Percentiles rank a stretch among this genome's conserved stretches.
Evolutionary conservation across 1,284 basidiomycete species (phyloP).

Genomic region (Cutaneotrichosporon mucoides): DNA sequence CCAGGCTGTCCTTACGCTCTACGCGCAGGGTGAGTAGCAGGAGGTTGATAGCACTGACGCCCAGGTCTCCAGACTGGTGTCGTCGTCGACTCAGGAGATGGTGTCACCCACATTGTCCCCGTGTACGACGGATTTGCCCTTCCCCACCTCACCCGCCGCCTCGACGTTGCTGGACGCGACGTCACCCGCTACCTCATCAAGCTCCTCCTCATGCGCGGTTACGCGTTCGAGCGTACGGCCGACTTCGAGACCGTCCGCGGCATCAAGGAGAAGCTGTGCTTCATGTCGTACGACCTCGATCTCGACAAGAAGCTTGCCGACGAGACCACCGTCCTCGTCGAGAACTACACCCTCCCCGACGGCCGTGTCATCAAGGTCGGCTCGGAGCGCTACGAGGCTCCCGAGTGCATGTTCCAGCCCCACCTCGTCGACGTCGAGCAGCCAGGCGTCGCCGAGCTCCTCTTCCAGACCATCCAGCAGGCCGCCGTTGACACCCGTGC

Average conservation of each 20-base stretch:
- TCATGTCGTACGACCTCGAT: constrained; percentile 94
- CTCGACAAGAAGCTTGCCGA: constrained; percentile 90
- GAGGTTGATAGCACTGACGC: not conserved
- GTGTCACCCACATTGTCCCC: constrained; percentile 98
- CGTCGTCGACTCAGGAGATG: constrained; percentile 97
- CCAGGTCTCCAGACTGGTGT: constrained; percentile 94
- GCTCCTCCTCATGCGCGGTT: constrained; percentile 93
- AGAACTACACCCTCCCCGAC: constrained; percentile 96
- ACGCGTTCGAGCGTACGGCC: constrained; percentile 98
- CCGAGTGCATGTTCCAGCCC: constrained; percentile 99
- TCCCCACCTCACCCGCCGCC: constrained; percentile 85
- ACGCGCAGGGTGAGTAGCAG: constrained; percentile 78
- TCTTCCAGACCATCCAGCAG: constrained; percentile 91
- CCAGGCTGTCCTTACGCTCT: constrained; percentile 95
- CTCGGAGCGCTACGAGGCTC: constrained; percentile 98
- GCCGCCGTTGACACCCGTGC: constrained; percentile 86
- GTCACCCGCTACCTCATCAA: constrained; percentile 99
- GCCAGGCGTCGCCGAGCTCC: constrained; percentile 93
- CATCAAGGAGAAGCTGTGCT: constrained; percentile 99
- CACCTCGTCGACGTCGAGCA: constrained; percentile 97
- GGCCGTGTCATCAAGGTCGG: constrained; percentile 96
- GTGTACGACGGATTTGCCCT: constrained; percentile 96
- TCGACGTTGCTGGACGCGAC: constrained; percentile 97
- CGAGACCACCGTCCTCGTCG: constrained; percentile 94
- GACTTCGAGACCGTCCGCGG: constrained; percentile 98